phyloP scores from a whole-genome alignment of 2,329 filamentous ascomycete species.

The Corinectria fuckeliana region DNA sequence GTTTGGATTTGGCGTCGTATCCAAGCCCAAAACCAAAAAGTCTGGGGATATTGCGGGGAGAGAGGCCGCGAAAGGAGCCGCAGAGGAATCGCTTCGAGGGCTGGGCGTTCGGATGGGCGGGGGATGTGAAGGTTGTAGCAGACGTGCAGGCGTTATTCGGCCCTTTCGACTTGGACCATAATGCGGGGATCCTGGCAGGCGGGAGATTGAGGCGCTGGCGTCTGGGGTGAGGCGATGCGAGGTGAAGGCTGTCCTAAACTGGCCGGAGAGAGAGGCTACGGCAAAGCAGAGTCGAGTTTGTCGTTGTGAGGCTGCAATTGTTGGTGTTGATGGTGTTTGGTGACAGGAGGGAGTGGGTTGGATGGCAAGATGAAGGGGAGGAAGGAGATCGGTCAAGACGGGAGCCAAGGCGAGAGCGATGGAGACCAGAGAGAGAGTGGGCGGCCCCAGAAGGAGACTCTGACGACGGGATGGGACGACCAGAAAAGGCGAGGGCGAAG shows the following conservation, averaged over 20 bases:
- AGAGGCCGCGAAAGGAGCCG: constrained; percentile 26
- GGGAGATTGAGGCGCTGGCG: constrained; percentile 14
- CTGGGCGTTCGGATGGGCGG: constrained; percentile 31
- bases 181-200: constrained; percentile 39
- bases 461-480: constrained; percentile 24
- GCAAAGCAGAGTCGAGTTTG: neutral
- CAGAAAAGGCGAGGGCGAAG: constrained; percentile 15
- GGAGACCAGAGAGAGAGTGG: constrained; percentile 9
- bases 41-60: constrained; percentile 43
- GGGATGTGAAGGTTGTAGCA: constrained; percentile 32
- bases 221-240: constrained; percentile 13
- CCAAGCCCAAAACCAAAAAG: constrained; percentile 31
- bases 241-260: neutral
- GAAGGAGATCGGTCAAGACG: constrained; percentile 13
- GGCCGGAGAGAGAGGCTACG: neutral
- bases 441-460: constrained; percentile 22
- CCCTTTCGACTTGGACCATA: constrained; percentile 45
- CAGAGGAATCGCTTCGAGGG: constrained; percentile 32
- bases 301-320: constrained; percentile 7
- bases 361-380: constrained; percentile 1
- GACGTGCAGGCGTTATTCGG: constrained; percentile 46
- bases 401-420: constrained; percentile 4
- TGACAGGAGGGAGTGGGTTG: constrained; percentile 3
- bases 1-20: constrained; percentile 21
- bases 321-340: constrained; percentile 4